A percentile compares a stretch with the other conserved stretches of the same genome.
Conservation (phyloP, 768 basidiomycete genomes). For the Omphalotus guepiniiformis region DNA sequence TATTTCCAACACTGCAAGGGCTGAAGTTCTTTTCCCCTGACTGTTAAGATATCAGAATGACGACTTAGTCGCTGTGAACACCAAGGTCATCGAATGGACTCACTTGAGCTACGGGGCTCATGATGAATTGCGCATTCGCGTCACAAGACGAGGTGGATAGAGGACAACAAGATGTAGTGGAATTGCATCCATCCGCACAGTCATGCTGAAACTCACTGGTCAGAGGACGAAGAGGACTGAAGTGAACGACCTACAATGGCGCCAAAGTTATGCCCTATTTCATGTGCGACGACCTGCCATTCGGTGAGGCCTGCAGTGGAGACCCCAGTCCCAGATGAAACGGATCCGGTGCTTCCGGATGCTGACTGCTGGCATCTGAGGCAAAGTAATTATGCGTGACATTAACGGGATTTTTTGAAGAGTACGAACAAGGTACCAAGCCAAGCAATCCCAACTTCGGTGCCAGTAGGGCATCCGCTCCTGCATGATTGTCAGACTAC, state of each 20-base stretch:
- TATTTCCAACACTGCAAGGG: slow-evolving; percentile 77
- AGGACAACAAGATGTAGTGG: slow-evolving; percentile 65
- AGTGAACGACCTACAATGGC: slow-evolving; percentile 59
- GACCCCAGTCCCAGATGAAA: slow-evolving; percentile 79
- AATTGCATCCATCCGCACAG: slow-evolving; percentile 65
- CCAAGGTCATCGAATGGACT: neutral
- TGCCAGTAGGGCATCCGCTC: slow-evolving; percentile 75
- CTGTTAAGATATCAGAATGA: slow-evolving; percentile 18
- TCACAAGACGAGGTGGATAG: slow-evolving; percentile 53
- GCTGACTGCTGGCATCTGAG: slow-evolving; percentile 53
- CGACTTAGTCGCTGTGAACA: neutral
- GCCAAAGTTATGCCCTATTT: slow-evolving; percentile 86
- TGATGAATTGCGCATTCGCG: slow-evolving; percentile 68
- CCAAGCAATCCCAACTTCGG: slow-evolving; percentile 87
- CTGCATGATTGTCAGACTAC: neutral
- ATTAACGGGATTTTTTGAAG: no score
- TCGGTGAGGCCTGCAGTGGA: slow-evolving; percentile 74
- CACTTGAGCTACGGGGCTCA: slow-evolving; percentile 65
- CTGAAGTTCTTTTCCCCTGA: slow-evolving; percentile 67
- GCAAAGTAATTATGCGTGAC: neutral
- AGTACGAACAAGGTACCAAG: slow-evolving; percentile 63
- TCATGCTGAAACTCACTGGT: slow-evolving; percentile 45
- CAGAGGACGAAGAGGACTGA: slow-evolving; percentile 10
- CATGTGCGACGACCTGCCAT: slow-evolving; percentile 81
- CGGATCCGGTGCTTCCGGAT: slow-evolving; percentile 38